A percentile compares a stretch with the other conserved stretches of the same genome.
Conservation (phyloP, 2,329 filamentous ascomycete species). For the Fusarium austroafricanum region DNA sequence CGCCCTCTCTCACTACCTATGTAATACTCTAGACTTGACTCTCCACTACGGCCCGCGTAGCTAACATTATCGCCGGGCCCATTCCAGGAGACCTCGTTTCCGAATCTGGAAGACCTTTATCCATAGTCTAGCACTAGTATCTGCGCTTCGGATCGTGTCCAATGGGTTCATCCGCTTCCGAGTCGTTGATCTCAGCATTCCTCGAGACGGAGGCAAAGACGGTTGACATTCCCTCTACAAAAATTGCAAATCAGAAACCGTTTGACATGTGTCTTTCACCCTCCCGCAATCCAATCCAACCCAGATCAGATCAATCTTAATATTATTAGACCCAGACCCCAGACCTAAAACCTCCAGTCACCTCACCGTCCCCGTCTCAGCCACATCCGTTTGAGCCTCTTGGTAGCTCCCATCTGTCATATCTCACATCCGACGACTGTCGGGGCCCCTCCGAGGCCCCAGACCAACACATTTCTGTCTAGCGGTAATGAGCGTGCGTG, state of each 20-base stretch:
- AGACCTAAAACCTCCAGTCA: conserved; percentile 1
- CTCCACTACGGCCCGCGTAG: conserved; percentile 32
- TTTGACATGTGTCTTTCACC: conserved; percentile 23
- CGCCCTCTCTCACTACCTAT: background rate
- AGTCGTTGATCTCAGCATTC: conserved; percentile 24
- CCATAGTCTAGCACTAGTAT: background rate
- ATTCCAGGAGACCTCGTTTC: background rate
- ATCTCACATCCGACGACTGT: conserved; percentile 34
- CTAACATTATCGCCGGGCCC: background rate
- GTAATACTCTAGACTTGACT: background rate
- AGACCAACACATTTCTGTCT: background rate
- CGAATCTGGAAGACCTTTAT: background rate
- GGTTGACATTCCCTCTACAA: conserved; percentile 26
- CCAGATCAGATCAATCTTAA: conserved; percentile 14
- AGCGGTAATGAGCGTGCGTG: background rate
- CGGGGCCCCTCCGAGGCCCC: background rate
- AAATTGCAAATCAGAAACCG: conserved; percentile 23
- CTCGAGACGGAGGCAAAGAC: conserved; percentile 28
- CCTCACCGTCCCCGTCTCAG: background rate
- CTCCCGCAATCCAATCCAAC: conserved; percentile 1
- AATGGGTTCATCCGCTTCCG: background rate
- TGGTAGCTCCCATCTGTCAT: conserved; percentile 3
- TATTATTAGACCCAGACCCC: background rate
- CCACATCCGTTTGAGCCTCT: conserved; percentile 28
- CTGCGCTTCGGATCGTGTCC: background rate